A percentile compares a stretch with the other conserved stretches of the same genome.
Evolutionary conservation across 192 early-diverging fungal species (phyloP).

Genomic region (Entomortierella beljakovae): DNA sequence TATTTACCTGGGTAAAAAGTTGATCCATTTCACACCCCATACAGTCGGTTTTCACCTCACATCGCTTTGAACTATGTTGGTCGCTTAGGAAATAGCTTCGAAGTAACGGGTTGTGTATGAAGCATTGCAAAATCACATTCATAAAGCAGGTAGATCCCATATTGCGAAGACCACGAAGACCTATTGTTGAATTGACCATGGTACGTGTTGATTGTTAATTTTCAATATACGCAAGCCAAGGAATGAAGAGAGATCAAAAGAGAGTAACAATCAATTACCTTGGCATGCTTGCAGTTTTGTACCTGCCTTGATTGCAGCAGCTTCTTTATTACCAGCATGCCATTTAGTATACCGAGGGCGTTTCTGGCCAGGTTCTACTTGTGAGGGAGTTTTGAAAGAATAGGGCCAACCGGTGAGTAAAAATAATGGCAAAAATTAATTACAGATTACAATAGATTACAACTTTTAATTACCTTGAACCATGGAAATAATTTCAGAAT

Average conservation of each 20-base stretch:
- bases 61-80: conserved; percentile 77
- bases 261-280: conserved; percentile 34
- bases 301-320: conserved; percentile 57
- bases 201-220: conserved; percentile 1
- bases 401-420: background rate
- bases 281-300: conserved; percentile 63
- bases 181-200: no score
- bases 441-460: conserved; percentile 16
- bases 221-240: conserved; percentile 45
- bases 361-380: conserved; percentile 62
- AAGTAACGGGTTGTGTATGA: conserved; percentile 93
- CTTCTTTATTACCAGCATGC: conserved; percentile 70
- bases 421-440: conserved; percentile 47
- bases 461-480: conserved; percentile 24
- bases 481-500: conserved; percentile 41
- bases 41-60: conserved; percentile 72
- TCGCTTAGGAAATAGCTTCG: conserved; percentile 93
- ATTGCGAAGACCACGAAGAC: conserved; percentile 90
- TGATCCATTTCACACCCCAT: conserved; percentile 95
- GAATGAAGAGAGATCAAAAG: background rate
- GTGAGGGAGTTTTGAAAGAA: background rate
- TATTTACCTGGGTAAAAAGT: conserved; percentile 75
- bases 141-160: conserved; percentile 98
- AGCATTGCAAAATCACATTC: conserved; percentile 91
- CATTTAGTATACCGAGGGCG: conserved; percentile 61